Percentiles rank a stretch among this genome's conserved stretches.
Conservation (phyloP, 1,139 yeast genomes). For the Suhomyces bolitotheri region DNA sequence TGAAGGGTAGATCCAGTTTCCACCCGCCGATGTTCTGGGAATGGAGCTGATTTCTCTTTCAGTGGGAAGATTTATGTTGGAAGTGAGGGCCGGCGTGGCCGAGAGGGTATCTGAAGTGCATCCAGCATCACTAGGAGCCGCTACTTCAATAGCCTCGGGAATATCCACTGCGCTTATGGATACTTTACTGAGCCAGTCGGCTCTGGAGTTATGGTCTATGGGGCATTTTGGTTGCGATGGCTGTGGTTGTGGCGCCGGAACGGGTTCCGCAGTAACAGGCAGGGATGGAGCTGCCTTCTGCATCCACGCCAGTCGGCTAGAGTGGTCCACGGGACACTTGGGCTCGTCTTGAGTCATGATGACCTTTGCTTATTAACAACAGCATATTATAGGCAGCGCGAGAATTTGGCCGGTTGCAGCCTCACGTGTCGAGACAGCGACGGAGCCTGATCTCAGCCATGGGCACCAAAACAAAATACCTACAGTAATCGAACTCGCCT, state of each 20-base stretch:
- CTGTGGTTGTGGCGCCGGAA: conserved; percentile 1
- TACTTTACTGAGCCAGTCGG: conserved; percentile 28
- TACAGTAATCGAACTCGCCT: no score
- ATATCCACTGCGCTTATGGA: conserved; percentile 30
- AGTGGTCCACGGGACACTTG: conserved; percentile 69
- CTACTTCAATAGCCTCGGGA: conserved; percentile 43
- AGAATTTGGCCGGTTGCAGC: no score
- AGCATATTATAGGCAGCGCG: no score
- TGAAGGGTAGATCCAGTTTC: conserved; percentile 93
- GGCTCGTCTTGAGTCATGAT: conserved; percentile 28
- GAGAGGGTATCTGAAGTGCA: conserved; percentile 37
- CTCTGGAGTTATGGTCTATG: conserved; percentile 25
- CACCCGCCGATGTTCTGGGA: conserved; percentile 66
- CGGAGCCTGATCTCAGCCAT: no score
- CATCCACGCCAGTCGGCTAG: conserved; percentile 61
- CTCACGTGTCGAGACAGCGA: conserved; percentile 8
- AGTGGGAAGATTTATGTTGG: conserved; percentile 48
- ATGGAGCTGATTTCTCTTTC: conserved; percentile 81
- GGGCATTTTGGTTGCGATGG: conserved; percentile 25
- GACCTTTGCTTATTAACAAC: no score
- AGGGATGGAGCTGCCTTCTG: conserved; percentile 4
- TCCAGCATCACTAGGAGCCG: conserved; percentile 20
- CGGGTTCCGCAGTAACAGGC: neutral
- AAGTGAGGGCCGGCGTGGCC: conserved; percentile 8
- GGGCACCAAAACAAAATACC: no score